Percentiles rank a stretch among this genome's conserved stretches.
Evolutionary conservation across 495 filamentous ascomycete genomes (phyloP).

Genomic region (Penicillium bialowiezense): DNA sequence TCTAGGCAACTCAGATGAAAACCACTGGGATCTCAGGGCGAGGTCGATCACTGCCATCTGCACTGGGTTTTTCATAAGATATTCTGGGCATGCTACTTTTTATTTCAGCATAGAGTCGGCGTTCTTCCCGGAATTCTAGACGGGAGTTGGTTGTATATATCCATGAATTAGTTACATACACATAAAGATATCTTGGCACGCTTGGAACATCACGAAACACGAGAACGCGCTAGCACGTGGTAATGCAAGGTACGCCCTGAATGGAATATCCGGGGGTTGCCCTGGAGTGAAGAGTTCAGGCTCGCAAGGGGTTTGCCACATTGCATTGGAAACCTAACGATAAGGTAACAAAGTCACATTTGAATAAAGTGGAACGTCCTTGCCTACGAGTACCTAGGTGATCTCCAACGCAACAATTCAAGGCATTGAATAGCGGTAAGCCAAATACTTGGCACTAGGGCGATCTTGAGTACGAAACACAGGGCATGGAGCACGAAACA

Average conservation of each 20-base stretch:
- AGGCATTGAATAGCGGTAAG: background rate
- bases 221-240: conserved; percentile 11
- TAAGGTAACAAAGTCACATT: too few species aligned
- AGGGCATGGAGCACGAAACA: too few species aligned
- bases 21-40: background rate
- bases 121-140: conserved; percentile 1
- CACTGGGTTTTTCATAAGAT: background rate
- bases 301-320: conserved; percentile 10
- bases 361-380: background rate
- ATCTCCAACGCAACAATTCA: too few species aligned
- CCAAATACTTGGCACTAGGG: background rate
- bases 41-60: conserved; percentile 1
- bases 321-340: conserved; percentile 1
- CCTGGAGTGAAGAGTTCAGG: conserved; percentile 12
- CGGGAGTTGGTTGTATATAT: conserved; percentile 4
- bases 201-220: background rate
- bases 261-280: too few species aligned
- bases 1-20: conserved; percentile 27
- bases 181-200: background rate
- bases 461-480: too few species aligned
- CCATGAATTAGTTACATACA: background rate
- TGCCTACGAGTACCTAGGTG: too few species aligned
- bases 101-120: conserved; percentile 14
- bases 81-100: background rate
- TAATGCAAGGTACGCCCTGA: background rate